Conservation (phyloP, 176 grass and related monocot genomes). For the Tillandsia leiboldiana region DNA sequence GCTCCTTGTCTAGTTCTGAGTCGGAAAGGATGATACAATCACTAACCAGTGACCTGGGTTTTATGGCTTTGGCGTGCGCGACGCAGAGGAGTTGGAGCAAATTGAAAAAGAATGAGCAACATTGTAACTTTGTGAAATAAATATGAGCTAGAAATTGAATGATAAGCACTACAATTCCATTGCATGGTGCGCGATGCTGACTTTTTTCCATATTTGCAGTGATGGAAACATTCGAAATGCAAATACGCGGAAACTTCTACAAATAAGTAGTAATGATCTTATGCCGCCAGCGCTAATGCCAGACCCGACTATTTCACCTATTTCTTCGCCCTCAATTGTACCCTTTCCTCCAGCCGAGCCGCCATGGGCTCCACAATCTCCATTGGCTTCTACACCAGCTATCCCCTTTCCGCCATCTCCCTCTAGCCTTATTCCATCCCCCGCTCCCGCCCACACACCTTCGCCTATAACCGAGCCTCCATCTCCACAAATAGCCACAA, state of each 20-base stretch:
- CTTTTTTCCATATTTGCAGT: constrained; percentile 3
- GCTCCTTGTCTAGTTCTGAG: no score
- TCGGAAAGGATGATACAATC: no score
- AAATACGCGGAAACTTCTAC: constrained; percentile 27
- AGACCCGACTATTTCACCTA: constrained; percentile 25
- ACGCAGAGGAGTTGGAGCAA: no score
- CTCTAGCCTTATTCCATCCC: constrained; percentile 12
- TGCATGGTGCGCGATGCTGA: not conserved
- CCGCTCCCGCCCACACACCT: constrained; percentile 15
- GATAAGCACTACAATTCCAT: not conserved
- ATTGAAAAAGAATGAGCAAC: not conserved
- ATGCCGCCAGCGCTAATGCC: constrained; percentile 15
- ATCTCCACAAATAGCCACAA: constrained; percentile 14
- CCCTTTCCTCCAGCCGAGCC: constrained; percentile 9
- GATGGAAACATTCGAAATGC: constrained; percentile 22
- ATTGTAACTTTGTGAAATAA: not conserved
- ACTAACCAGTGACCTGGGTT: no score
- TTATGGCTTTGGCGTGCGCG: no score
- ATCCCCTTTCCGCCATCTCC: constrained; percentile 16
- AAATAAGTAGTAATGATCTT: constrained; percentile 22
- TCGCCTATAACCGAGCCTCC: constrained; percentile 13
- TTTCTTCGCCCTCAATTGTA: constrained; percentile 14
- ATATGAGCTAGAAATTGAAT: not conserved
- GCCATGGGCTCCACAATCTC: constrained; percentile 13
- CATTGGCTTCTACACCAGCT: constrained; percentile 13